Conservation (phyloP, 1,139 yeast species). For the Candida tunisiensis region DNA sequence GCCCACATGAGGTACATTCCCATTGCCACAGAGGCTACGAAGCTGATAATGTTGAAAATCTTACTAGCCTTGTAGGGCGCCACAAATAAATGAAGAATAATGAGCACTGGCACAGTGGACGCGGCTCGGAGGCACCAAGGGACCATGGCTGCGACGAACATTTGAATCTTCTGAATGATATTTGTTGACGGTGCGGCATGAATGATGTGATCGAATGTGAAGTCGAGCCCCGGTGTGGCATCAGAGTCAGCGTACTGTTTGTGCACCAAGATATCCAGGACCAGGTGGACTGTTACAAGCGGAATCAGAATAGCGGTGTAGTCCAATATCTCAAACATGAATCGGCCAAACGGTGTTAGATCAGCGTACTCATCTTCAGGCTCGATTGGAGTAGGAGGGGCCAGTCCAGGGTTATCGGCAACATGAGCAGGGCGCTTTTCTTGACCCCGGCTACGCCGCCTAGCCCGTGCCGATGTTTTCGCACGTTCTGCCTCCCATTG, state of each 20-base stretch:
- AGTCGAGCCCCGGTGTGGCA: too few relatives aligned
- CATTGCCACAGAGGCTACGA: constrained; percentile 11
- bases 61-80: not conserved
- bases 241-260: constrained; percentile 13
- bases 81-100: not conserved
- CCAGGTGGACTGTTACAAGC: constrained; percentile 16
- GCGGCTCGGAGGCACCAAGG: not conserved
- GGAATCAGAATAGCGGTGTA: constrained; percentile 17
- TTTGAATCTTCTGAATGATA: too few relatives aligned
- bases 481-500: too few relatives aligned
- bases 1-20: constrained; percentile 20
- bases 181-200: too few relatives aligned
- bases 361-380: constrained; percentile 8
- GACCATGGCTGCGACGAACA: too few relatives aligned
- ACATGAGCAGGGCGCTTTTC: too few relatives aligned
- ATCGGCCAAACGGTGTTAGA: constrained; percentile 8
- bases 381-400: too few relatives aligned
- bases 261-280: constrained; percentile 17
- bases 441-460: too few relatives aligned
- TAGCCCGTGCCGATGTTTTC: too few relatives aligned
- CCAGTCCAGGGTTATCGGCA: too few relatives aligned
- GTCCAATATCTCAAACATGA: constrained; percentile 15
- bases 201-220: too few relatives aligned
- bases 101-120: not conserved
- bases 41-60: constrained; percentile 4